phyloP scores from a whole-genome alignment of 352 stramenopile genomes.

The Globisporangium rhizosaccharum region DNA sequence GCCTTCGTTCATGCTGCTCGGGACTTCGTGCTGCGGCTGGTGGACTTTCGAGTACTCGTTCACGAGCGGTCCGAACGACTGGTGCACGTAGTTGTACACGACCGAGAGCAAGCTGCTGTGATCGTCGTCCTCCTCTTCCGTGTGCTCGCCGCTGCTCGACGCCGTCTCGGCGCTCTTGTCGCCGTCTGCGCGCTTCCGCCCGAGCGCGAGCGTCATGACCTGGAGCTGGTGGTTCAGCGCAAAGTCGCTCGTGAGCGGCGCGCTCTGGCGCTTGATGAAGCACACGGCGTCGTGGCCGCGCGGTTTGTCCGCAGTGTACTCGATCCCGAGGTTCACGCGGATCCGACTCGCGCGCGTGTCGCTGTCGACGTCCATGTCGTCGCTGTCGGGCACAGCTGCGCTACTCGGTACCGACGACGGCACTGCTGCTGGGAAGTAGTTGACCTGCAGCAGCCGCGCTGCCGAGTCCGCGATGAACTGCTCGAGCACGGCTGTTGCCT shows the following conservation, averaged over 20 bases:
- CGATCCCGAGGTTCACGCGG: slow-evolving; percentile 73
- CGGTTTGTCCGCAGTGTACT: slow-evolving; percentile 63
- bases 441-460: slow-evolving; percentile 69
- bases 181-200: slow-evolving; percentile 29
- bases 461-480: slow-evolving; percentile 65
- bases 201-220: slow-evolving; percentile 81
- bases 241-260: slow-evolving; percentile 56
- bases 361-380: slow-evolving; percentile 16
- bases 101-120: slow-evolving; percentile 64
- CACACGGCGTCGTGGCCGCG: slow-evolving; percentile 72
- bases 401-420: not conserved
- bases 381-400: slow-evolving; percentile 1
- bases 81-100: slow-evolving; percentile 88
- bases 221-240: slow-evolving; percentile 81
- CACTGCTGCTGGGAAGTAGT: slow-evolving; percentile 32
- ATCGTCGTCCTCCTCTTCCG: slow-evolving; percentile 58
- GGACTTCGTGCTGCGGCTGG: slow-evolving; percentile 61
- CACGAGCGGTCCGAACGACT: slow-evolving; percentile 83
- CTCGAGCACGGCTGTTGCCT: slow-evolving; percentile 40
- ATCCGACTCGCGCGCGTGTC: slow-evolving; percentile 26
- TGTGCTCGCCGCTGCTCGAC: slow-evolving; percentile 43
- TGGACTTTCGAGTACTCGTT: slow-evolving; percentile 85
- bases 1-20: slow-evolving; percentile 49
- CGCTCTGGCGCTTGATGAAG: slow-evolving; percentile 82
- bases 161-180: slow-evolving; percentile 18